Conservation (phyloP, 1,284 basidiomycete species). For the Wallemia hederae region DNA sequence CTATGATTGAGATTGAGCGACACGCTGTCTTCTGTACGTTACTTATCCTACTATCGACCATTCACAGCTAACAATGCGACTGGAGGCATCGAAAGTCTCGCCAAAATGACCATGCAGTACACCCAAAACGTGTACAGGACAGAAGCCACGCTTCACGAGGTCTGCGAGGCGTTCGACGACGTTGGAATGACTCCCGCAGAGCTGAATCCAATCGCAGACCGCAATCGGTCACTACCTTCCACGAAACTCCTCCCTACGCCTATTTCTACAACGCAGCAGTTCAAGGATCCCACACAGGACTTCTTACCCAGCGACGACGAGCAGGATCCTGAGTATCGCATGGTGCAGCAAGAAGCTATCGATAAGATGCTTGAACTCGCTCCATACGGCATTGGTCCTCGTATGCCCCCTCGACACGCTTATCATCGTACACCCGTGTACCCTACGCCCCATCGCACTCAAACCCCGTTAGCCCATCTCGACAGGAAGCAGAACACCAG, state of each 20-base stretch:
- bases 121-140: not conserved
- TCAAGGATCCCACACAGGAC: not conserved
- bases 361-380: not conserved
- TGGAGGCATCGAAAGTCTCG: not conserved
- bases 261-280: not conserved
- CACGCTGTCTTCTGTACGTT: not conserved
- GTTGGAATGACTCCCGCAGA: not conserved
- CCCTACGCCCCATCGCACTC: not conserved
- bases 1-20: not conserved
- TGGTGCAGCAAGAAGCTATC: not conserved
- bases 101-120: not conserved
- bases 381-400: not conserved
- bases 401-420: not conserved
- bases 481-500: not conserved
- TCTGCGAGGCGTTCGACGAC: not conserved
- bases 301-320: conserved; percentile 1
- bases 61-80: not conserved
- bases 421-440: not conserved
- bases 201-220: not conserved
- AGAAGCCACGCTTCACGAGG: not conserved
- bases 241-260: not conserved
- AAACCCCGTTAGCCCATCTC: not conserved
- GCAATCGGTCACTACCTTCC: not conserved
- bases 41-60: not conserved
- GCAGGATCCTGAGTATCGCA: not conserved